Conservation (phyloP, 805 yeast genomes). For the Pichia occidentalis region DNA sequence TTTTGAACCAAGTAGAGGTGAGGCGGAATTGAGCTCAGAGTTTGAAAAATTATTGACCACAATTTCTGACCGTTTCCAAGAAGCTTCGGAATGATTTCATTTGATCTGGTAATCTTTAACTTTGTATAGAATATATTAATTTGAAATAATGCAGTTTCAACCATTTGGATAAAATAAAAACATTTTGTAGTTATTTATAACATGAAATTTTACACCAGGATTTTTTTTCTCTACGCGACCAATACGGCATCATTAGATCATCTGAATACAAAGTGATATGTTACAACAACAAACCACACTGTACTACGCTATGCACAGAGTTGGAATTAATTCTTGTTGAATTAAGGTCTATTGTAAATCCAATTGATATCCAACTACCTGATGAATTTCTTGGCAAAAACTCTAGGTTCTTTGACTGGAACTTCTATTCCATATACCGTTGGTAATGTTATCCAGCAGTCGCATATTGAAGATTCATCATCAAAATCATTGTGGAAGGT, state of each 20-base stretch:
- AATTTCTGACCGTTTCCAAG: slow-evolving; percentile 89
- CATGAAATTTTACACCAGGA: no score
- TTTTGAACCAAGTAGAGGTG: slow-evolving; percentile 91
- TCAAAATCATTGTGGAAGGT: slow-evolving; percentile 51
- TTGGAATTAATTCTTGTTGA: no score
- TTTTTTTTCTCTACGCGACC: no score
- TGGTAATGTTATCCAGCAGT: slow-evolving; percentile 35
- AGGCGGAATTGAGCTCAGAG: slow-evolving; percentile 65
- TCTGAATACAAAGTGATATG: no score
- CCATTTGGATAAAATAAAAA: not conserved
- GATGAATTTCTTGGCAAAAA: slow-evolving; percentile 67
- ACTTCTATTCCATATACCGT: slow-evolving; percentile 51
- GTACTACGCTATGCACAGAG: no score
- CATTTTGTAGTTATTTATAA: no score
- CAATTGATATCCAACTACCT: no score
- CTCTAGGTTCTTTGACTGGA: slow-evolving; percentile 56
- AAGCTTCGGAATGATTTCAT: slow-evolving; percentile 70
- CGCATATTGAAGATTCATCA: slow-evolving; percentile 20
- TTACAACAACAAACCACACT: no score
- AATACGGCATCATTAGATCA: no score
- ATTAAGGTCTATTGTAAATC: no score
- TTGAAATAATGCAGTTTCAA: not conserved
- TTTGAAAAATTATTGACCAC: slow-evolving; percentile 67
- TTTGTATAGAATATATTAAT: slow-evolving; percentile 4
- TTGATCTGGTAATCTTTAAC: slow-evolving; percentile 1